A percentile compares a stretch with the other conserved stretches of the same genome.
Evolutionary conservation across 2,329 filamentous ascomycete species (phyloP).

Genomic region (Alternaria triticina): DNA sequence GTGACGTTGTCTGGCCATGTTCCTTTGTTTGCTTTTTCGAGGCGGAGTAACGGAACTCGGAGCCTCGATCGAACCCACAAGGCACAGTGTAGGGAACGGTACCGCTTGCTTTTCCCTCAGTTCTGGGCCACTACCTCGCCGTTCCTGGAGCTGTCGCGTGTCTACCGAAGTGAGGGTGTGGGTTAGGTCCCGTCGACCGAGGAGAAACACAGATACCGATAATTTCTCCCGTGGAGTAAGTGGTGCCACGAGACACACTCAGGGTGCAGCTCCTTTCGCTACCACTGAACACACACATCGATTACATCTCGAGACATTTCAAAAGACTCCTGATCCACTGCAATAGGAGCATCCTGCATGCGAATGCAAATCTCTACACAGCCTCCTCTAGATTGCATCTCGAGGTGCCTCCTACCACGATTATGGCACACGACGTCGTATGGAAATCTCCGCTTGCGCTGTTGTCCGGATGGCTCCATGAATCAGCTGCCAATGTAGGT

Average conservation of each 20-base stretch:
- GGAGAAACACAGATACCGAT: neutral
- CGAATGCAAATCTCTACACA: neutral
- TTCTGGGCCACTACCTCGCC: neutral
- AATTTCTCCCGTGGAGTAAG: neutral
- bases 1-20: neutral
- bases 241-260: neutral
- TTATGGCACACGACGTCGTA: neutral
- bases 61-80: neutral
- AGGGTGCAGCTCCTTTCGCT: neutral
- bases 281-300: neutral
- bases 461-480: neutral
- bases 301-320: neutral
- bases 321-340: neutral
- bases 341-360: neutral
- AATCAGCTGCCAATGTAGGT: neutral
- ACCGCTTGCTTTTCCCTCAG: conserved; percentile 4
- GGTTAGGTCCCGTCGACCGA: neutral
- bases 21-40: neutral
- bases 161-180: neutral
- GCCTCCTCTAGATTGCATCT: neutral
- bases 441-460: conserved; percentile 1
- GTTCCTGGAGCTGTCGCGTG: neutral
- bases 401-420: neutral
- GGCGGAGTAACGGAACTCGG: neutral
- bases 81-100: neutral